Evolutionary conservation across 2,329 filamentous ascomycete species (phyloP).

Genomic region (Hansfordia pulvinata): DNA sequence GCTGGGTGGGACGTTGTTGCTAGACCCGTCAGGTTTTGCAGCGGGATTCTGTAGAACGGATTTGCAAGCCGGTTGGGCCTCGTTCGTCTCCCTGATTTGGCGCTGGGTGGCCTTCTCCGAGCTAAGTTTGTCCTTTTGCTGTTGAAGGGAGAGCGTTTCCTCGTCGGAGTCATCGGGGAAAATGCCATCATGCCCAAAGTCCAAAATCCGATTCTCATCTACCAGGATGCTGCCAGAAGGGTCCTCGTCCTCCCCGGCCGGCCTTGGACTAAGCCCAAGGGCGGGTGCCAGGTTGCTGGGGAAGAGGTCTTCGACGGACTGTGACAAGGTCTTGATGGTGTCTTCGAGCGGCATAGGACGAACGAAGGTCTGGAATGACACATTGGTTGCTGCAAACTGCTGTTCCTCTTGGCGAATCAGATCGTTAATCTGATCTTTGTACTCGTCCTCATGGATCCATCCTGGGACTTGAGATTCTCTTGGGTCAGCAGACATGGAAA

Average conservation of each 20-base stretch:
- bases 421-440: slow-evolving; percentile 46
- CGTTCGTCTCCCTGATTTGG: too few species aligned
- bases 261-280: slow-evolving; percentile 23
- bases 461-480: slow-evolving; percentile 58
- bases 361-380: slow-evolving; percentile 55
- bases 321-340: slow-evolving; percentile 59
- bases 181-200: slow-evolving; percentile 28
- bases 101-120: too few species aligned
- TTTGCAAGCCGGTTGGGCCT: slow-evolving; percentile 5
- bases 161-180: slow-evolving; percentile 40
- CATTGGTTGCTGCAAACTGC: slow-evolving; percentile 24
- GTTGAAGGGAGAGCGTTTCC: slow-evolving; percentile 22
- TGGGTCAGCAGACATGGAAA: slow-evolving; percentile 79
- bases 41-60: too few species aligned
- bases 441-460: slow-evolving; percentile 91
- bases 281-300: slow-evolving; percentile 46
- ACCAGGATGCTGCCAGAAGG: slow-evolving; percentile 40
- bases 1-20: too few species aligned
- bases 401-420: slow-evolving; percentile 52
- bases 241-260: slow-evolving; percentile 13
- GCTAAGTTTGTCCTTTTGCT: slow-evolving; percentile 8
- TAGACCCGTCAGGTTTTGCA: too few species aligned
- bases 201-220: slow-evolving; percentile 46
- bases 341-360: slow-evolving; percentile 35
- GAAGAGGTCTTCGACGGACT: slow-evolving; percentile 82